A percentile compares a stretch with the other conserved stretches of the same genome.
Evolutionary conservation across 768 basidiomycete species (phyloP).

Genomic region (Dacryopinax spathularia): DNA sequence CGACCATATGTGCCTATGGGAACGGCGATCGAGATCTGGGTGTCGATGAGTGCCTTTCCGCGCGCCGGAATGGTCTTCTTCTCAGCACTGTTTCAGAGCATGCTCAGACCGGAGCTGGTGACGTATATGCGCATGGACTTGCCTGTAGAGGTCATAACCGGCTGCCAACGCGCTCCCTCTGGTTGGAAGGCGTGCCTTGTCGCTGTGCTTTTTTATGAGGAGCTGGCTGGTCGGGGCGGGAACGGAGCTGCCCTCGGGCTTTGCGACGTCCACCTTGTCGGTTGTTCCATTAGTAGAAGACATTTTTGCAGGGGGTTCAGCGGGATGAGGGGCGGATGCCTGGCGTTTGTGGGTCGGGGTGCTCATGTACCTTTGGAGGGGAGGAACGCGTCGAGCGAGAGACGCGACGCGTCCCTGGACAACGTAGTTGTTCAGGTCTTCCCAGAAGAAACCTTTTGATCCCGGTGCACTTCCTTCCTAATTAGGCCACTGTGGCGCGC

Average conservation of each 20-base stretch:
- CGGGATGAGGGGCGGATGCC: neutral
- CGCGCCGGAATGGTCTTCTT: conserved; percentile 67
- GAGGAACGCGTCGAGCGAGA: neutral
- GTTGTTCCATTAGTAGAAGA: neutral
- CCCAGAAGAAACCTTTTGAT: too few relatives aligned
- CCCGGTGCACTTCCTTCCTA: too few relatives aligned
- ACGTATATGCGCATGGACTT: conserved; percentile 12
- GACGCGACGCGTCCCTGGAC: conserved; percentile 5
- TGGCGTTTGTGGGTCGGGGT: conserved; percentile 3
- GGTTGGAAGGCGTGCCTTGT: conserved; percentile 70
- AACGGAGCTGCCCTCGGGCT: neutral
- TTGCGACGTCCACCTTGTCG: neutral
- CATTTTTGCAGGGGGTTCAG: neutral
- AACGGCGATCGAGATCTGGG: conserved; percentile 85
- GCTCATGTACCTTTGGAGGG: neutral
- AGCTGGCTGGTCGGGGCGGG: conserved; percentile 25
- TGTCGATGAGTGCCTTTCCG: conserved; percentile 84
- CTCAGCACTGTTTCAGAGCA: conserved; percentile 49
- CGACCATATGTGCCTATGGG: conserved; percentile 91
- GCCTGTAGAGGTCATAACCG: conserved; percentile 94
- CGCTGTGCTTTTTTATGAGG: conserved; percentile 71
- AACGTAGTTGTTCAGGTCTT: too few relatives aligned
- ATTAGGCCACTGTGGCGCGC: too few relatives aligned
- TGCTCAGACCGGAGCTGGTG: neutral
- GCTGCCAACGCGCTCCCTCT: conserved; percentile 77